Evolutionary conservation across 345 rosid species (phyloP).

Genomic region (Geranium brycei): DNA sequence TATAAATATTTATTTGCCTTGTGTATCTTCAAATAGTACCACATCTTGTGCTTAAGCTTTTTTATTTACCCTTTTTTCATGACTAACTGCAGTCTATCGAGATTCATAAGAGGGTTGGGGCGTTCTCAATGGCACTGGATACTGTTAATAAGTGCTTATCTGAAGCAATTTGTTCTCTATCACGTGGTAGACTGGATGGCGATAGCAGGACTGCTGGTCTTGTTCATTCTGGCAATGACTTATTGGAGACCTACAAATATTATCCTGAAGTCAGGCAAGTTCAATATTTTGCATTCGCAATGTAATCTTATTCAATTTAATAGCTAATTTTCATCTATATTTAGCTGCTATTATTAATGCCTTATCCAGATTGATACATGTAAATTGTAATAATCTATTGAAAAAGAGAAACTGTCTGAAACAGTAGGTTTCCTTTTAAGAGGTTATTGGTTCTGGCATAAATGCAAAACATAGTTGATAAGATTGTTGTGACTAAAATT

Average conservation of each 20-base stretch:
- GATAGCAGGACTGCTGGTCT: constrained; percentile 85
- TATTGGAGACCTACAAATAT: constrained; percentile 72
- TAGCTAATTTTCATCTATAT: too few relatives aligned
- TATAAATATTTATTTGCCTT: too few relatives aligned
- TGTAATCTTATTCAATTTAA: too few relatives aligned
- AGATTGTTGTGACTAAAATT: too few relatives aligned
- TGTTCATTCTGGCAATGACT: constrained; percentile 77
- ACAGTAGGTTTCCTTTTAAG: too few relatives aligned
- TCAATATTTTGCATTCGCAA: background rate
- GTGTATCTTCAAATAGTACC: background rate
- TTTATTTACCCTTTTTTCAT: constrained; percentile 2
- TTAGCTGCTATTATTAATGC: too few relatives aligned
- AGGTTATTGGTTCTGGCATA: too few relatives aligned
- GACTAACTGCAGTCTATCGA: constrained; percentile 53
- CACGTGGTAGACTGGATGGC: constrained; percentile 83
- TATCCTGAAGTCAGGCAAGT: constrained; percentile 71
- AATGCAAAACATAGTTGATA: too few relatives aligned
- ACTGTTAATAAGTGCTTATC: constrained; percentile 85
- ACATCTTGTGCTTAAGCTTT: background rate
- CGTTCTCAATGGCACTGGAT: constrained; percentile 79
- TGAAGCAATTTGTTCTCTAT: constrained; percentile 69
- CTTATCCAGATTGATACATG: too few relatives aligned
- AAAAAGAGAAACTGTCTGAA: too few relatives aligned
- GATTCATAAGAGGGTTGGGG: constrained; percentile 84
- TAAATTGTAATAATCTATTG: too few relatives aligned